phyloP scores from a whole-genome alignment of 352 stramenopile genomes.

The Phytopythium kandeliae region DNA sequence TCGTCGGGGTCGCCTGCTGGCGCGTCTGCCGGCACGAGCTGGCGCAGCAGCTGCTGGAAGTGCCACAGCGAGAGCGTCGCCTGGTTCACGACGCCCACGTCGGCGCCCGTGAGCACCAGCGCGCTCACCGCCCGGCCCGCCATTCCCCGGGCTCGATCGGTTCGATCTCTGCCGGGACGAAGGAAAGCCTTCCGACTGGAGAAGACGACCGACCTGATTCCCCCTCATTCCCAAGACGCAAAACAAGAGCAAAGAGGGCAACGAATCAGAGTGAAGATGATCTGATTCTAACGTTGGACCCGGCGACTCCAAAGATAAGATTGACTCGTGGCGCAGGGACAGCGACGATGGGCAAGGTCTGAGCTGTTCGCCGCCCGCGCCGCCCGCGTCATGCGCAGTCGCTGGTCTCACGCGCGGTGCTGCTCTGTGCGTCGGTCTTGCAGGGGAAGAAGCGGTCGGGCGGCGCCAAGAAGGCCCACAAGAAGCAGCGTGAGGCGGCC shows the following conservation, averaged over 20 bases:
- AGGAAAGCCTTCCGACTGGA: background rate
- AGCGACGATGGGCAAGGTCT: constrained; percentile 17
- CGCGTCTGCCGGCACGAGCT: constrained; percentile 28
- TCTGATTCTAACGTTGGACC: too few species aligned
- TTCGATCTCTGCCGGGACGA: background rate
- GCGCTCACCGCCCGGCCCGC: constrained; percentile 28
- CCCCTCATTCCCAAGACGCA: too few species aligned
- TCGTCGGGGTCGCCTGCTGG: constrained; percentile 11
- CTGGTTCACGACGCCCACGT: constrained; percentile 70
- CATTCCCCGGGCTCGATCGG: background rate
- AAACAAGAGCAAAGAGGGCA: too few species aligned
- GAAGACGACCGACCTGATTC: background rate
- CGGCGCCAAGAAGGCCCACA: constrained; percentile 34
- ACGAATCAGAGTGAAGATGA: too few species aligned
- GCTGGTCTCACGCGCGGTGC: background rate
- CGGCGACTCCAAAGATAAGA: constrained; percentile 6
- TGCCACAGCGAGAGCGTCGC: constrained; percentile 77
- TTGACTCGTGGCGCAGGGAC: constrained; percentile 13
- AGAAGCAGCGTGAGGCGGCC: constrained; percentile 41
- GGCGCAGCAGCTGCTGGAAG: constrained; percentile 55
- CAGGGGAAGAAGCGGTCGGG: constrained; percentile 39
- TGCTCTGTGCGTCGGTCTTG: background rate
- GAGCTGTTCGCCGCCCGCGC: too few species aligned
- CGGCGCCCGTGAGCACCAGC: constrained; percentile 46
- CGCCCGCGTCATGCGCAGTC: too few species aligned